Evolutionary conservation across 208 protist species (phyloP).

Genomic region (Endotrypanum monterogeii): DNA sequence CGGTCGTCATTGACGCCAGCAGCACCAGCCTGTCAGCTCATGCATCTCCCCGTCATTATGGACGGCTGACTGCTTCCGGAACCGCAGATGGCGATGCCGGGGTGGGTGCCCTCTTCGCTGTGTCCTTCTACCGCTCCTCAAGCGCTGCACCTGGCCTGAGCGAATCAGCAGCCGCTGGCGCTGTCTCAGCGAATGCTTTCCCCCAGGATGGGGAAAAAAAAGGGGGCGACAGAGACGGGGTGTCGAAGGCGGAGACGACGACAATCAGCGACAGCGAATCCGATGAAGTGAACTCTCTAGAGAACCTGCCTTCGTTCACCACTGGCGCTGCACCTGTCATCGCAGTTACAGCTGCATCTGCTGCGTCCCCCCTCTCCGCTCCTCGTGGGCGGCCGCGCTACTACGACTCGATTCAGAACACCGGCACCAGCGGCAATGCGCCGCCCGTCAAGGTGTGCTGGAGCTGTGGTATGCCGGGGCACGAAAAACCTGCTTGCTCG

Average conservation of each 20-base stretch:
- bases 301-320: not conserved
- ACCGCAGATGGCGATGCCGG: not conserved
- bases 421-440: slow-evolving; percentile 8
- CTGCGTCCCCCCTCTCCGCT: slow-evolving; percentile 2
- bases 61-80: not conserved
- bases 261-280: slow-evolving; percentile 13
- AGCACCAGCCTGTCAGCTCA: slow-evolving; percentile 22
- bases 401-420: slow-evolving; percentile 57
- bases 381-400: slow-evolving; percentile 42
- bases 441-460: slow-evolving; percentile 75
- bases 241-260: not conserved
- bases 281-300: slow-evolving; percentile 6
- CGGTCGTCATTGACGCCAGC: slow-evolving; percentile 20
- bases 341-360: not conserved
- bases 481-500: slow-evolving; percentile 83
- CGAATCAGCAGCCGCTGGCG: not conserved
- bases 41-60: not conserved
- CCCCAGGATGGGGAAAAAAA: not conserved
- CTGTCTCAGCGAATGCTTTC: not conserved
- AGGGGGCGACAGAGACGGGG: not conserved
- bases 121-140: slow-evolving; percentile 21
- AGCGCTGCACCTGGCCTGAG: not conserved
- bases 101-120: slow-evolving; percentile 24
- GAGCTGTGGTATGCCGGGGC: slow-evolving; percentile 74
- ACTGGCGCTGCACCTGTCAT: not conserved